Base-by-base conservation (phyloP, 1,284 basidiomycete genomes). In the Cryptococcus sp. region DNA sequence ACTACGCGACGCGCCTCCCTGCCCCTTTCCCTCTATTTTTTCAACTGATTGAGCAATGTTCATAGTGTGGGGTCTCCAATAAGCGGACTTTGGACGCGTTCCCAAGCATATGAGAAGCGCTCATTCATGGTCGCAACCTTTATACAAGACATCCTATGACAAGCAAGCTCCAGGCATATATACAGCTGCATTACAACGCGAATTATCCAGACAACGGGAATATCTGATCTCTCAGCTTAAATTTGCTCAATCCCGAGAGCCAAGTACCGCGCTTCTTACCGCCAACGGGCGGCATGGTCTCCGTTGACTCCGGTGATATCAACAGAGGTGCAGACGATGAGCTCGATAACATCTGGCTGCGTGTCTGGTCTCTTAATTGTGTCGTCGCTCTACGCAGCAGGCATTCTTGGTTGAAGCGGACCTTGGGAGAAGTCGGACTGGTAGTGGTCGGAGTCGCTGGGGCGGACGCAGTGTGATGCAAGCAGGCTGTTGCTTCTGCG, bases 41-140 rank as follows among this genome's bases (percentile, higher is more conserved):
- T 35, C 30, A 35, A 35, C 13, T n/a, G 30, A 35, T 10, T 45
- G 42, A 45, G 42, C 47, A 50, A 50, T 50, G 48, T 50, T 50
- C 48, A 38, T 19, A 22, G 15, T 17, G 30, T 35, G 48, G 48
- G 48, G 48, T 47, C 48, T 35, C 48, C 23, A 23, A 19, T 27
- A 30, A 20, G 7, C 25, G 11, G 27, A 16, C 11, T 22, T n/a
- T 48, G 19, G 20, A 20, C 13, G 30, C 23, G 13, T 30, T 19
- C 11, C 11, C 13, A 38, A 27, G 48, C 27, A 11, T 38, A 47
- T 47, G 7, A 4, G 42, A 4, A 45, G 7, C n/a, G 8, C 42
- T 45, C n/a, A n/a, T 45, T 8, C 5, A 45, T 5, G 3, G 30
- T 10, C 42, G n/a, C 10, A 45, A n/a, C 11, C 39, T 41, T 11